Evolutionary conservation across 306 rosid genomes (phyloP).

Genomic region (Benincasa hispida): DNA sequence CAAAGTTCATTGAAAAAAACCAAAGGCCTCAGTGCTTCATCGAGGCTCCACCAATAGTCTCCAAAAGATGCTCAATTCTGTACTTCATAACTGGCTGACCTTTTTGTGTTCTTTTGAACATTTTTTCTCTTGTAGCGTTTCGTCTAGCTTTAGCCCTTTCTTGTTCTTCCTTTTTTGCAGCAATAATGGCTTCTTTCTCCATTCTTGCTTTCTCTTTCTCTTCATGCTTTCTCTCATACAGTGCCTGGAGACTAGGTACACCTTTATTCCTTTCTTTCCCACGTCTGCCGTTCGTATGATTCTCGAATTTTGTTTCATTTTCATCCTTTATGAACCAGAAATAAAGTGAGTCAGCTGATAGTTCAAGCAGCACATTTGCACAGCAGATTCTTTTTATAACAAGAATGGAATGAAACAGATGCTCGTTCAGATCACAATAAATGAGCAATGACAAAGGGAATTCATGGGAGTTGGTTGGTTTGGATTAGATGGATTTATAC

Average conservation of each 20-base stretch:
- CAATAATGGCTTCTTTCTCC: conserved; percentile 46
- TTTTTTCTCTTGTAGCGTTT: conserved; percentile 39
- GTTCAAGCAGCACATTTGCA: not conserved
- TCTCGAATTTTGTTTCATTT: conserved; percentile 18
- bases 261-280: conserved; percentile 21
- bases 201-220: conserved; percentile 47
- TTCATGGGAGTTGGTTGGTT: not conserved
- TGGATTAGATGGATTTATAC: not conserved
- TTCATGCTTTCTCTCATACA: conserved; percentile 43
- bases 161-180: conserved; percentile 39
- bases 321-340: conserved; percentile 27
- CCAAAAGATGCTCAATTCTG: conserved; percentile 64
- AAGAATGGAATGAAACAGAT: not conserved
- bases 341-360: not conserved
- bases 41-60: conserved; percentile 50
- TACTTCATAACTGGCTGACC: conserved; percentile 95
- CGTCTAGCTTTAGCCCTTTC: conserved; percentile 46
- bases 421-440: not conserved
- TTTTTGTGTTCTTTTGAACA: conserved; percentile 51
- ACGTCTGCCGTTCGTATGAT: conserved; percentile 16
- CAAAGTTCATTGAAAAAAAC: not conserved
- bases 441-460: not conserved
- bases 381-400: not conserved
- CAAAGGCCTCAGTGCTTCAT: conserved; percentile 2
- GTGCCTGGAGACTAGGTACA: conserved; percentile 27